These are phyloP conservation scores for Coprinellus micaceus DNA, from an alignment of 768 basidiomycete genomes.

Conservation along the genomic window DNA sequence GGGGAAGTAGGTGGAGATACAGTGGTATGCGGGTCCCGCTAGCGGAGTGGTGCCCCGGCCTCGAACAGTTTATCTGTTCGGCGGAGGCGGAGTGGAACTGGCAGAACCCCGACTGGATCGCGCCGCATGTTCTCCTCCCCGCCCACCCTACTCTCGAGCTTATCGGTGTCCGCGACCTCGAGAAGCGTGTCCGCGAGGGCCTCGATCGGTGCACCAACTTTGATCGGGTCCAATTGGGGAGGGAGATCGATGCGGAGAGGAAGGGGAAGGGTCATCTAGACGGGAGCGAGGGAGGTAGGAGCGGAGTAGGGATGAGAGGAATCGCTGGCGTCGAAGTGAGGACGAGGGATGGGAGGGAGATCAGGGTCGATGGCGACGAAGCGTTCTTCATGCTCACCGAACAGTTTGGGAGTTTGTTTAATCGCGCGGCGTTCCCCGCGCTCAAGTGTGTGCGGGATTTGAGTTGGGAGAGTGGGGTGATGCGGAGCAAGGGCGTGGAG, in stretches of 20 bases:
- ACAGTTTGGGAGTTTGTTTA: not conserved
- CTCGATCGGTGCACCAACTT: constrained; percentile 27
- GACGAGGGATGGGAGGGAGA: too few species aligned
- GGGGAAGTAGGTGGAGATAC: constrained; percentile 19
- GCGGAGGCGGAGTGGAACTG: constrained; percentile 83
- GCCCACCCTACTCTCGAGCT: constrained; percentile 57
- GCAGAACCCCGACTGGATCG: constrained; percentile 77
- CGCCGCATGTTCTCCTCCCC: constrained; percentile 68
- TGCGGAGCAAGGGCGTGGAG: not conserved
- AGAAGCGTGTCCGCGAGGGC: constrained; percentile 43
- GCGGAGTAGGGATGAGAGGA: too few species aligned
- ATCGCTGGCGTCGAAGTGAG: too few species aligned
- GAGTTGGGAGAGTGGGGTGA: constrained; percentile 3
- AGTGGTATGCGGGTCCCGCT: constrained; percentile 29
- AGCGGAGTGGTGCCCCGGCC: constrained; percentile 67
- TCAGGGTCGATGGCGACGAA: not conserved
- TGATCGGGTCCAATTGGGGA: constrained; percentile 21
- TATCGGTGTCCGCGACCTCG: constrained; percentile 71
- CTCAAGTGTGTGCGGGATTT: not conserved
- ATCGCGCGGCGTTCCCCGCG: not conserved
- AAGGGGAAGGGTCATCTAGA: not conserved
- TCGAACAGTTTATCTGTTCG: constrained; percentile 66
- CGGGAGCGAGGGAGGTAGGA: not conserved
- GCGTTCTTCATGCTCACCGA: not conserved
- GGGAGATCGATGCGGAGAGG: not conserved